Evolutionary conservation across 1,139 yeast genomes (phyloP).

Genomic region (Taphrina confusa): DNA sequence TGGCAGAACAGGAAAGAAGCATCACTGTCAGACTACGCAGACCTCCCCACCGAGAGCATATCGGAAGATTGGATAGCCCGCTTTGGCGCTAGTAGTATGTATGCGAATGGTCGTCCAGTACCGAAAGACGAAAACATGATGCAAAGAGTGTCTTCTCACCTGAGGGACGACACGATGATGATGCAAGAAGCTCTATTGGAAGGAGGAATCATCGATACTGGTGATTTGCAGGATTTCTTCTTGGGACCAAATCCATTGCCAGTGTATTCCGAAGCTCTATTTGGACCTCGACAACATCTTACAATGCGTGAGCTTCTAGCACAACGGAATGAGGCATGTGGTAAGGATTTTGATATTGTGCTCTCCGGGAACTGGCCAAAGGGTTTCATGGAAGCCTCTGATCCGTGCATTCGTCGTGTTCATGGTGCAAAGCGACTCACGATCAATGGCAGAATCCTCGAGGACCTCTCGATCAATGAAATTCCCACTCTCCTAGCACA

Average conservation of each 20-base stretch:
- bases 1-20: constrained; percentile 42
- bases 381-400: background rate
- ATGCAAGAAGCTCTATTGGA: constrained; percentile 42
- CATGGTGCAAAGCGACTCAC: constrained; percentile 19
- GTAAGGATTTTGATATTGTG: constrained; percentile 14
- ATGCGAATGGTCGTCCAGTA: constrained; percentile 68
- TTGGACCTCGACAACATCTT: constrained; percentile 22
- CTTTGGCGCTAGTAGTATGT: constrained; percentile 52
- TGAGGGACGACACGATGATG: constrained; percentile 43
- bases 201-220: constrained; percentile 40
- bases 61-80: constrained; percentile 18
- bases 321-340: background rate
- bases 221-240: constrained; percentile 40
- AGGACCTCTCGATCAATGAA: constrained; percentile 12
- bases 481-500: constrained; percentile 31
- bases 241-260: constrained; percentile 17
- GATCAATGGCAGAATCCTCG: constrained; percentile 27
- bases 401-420: constrained; percentile 16
- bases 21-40: background rate
- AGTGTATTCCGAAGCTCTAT: constrained; percentile 19
- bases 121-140: constrained; percentile 51
- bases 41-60: background rate
- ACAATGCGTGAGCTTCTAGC: constrained; percentile 5
- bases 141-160: constrained; percentile 47
- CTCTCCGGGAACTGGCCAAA: constrained; percentile 28